Percentiles rank a stretch among this genome's conserved stretches.
phyloP scores from a whole-genome alignment of 2,329 filamentous ascomycete species.

The Chalara sp. region DNA sequence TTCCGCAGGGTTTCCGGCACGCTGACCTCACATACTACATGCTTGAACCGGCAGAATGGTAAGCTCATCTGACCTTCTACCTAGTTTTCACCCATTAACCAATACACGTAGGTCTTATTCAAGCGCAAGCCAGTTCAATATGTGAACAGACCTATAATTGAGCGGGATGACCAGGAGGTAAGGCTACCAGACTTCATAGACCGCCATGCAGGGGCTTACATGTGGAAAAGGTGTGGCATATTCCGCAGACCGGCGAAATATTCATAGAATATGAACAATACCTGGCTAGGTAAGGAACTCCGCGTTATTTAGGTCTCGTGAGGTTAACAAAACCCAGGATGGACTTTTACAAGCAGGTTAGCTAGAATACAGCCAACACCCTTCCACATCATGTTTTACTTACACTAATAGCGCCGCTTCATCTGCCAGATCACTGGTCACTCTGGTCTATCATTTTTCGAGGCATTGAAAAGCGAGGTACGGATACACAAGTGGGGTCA shows the following conservation, averaged over 20 bases:
- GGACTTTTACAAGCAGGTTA: slow-evolving; percentile 89
- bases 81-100: slow-evolving; percentile 5
- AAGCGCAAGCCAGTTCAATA: slow-evolving; percentile 93
- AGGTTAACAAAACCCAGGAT: slow-evolving; percentile 44
- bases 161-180: slow-evolving; percentile 82
- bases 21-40: slow-evolving; percentile 8
- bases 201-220: slow-evolving; percentile 13
- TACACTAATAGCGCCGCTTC: slow-evolving; percentile 55
- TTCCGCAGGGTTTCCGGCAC: slow-evolving; percentile 14
- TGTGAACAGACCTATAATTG: slow-evolving; percentile 61
- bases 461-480: slow-evolving; percentile 88
- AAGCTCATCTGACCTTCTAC: neutral
- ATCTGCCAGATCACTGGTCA: slow-evolving; percentile 96
- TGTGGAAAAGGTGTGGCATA: slow-evolving; percentile 74
- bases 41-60: slow-evolving; percentile 21
- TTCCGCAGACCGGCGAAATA: slow-evolving; percentile 82
- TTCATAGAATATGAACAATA: slow-evolving; percentile 88
- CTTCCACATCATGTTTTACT: slow-evolving; percentile 10
- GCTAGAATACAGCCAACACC: slow-evolving; percentile 18
- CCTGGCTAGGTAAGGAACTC: slow-evolving; percentile 60
- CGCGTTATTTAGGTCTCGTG: slow-evolving; percentile 7
- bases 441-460: slow-evolving; percentile 85
- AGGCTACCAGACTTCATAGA: slow-evolving; percentile 22
- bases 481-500: slow-evolving; percentile 23
- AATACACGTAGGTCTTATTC: slow-evolving; percentile 67